Percentiles rank a stretch among this genome's conserved stretches.
Conservation (phyloP, 768 basidiomycete genomes). For the Phaeotremella skinneri region DNA sequence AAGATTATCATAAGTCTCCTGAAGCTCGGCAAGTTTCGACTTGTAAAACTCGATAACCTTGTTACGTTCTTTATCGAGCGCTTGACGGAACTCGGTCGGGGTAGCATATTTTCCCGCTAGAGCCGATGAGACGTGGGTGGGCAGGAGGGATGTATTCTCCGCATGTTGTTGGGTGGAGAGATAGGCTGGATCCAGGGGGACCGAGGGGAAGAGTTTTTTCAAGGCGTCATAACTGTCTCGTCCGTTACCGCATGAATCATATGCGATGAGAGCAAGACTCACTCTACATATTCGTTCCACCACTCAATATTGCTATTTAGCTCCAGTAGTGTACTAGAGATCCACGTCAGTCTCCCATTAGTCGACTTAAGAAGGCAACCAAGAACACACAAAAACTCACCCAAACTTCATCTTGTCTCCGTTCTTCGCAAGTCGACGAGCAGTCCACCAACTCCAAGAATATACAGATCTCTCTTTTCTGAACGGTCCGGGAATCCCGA, state of each 20-base stretch:
- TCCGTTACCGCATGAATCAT: neutral
- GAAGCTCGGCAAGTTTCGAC: conserved; percentile 68
- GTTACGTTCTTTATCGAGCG: conserved; percentile 75
- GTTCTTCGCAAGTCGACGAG: conserved; percentile 21
- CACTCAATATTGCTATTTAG: conserved; percentile 53
- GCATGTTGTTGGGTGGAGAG: conserved; percentile 39
- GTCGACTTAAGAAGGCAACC: neutral
- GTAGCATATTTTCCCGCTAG: conserved; percentile 26
- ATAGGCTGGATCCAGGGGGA: conserved; percentile 48
- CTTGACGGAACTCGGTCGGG: conserved; percentile 61
- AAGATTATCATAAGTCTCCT: conserved; percentile 42
- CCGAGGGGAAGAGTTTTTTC: conserved; percentile 52
- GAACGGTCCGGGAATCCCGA: neutral
- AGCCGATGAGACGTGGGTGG: conserved; percentile 11
- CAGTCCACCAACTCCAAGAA: conserved; percentile 33
- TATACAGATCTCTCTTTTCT: neutral
- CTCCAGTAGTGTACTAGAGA: conserved; percentile 47
- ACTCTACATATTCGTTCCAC: conserved; percentile 53
- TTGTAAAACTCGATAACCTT: conserved; percentile 81
- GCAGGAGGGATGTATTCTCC: conserved; percentile 48
- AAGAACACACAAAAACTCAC: conserved; percentile 21
- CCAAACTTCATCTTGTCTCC: conserved; percentile 51
- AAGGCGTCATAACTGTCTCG: conserved; percentile 50
- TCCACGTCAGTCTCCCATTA: neutral
- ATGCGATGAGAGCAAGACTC: conserved; percentile 14